Percentiles rank a stretch among this genome's conserved stretches.
phyloP scores from a whole-genome alignment of 805 yeast genomes.

The Zygoascus ofunaensis region DNA sequence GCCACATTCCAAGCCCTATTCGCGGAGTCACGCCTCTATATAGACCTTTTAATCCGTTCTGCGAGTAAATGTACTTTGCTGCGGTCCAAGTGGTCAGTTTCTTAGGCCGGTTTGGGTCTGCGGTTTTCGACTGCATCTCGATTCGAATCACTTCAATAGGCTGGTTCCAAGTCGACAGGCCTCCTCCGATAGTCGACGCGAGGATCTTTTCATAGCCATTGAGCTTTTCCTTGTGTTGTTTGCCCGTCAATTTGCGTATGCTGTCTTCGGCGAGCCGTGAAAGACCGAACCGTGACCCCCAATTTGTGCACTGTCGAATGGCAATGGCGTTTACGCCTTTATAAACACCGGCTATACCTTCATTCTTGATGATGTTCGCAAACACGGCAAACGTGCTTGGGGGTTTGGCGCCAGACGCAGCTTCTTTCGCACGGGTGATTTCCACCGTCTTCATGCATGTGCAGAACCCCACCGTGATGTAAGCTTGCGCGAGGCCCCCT shows the following conservation, averaged over 20 bases:
- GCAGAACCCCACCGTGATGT: slow-evolving; percentile 92
- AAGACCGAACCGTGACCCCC: slow-evolving; percentile 97
- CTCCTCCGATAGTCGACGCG: slow-evolving; percentile 92
- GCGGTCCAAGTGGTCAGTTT: slow-evolving; percentile 72
- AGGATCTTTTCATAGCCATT: slow-evolving; percentile 70
- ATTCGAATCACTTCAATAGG: slow-evolving; percentile 97
- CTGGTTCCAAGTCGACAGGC: slow-evolving; percentile 96
- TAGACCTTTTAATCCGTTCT: slow-evolving; percentile 81
- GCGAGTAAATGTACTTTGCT: slow-evolving; percentile 68
- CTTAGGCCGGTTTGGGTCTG: slow-evolving; percentile 91
- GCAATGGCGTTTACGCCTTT: slow-evolving; percentile 98
- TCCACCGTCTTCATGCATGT: slow-evolving; percentile 99
- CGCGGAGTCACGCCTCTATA: slow-evolving; percentile 97
- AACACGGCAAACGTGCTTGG: slow-evolving; percentile 80
- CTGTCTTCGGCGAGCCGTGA: slow-evolving; percentile 84
- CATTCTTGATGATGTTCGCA: slow-evolving; percentile 69
- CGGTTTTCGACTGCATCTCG: slow-evolving; percentile 94
- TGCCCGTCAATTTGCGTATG: slow-evolving; percentile 56
- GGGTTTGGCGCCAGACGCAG: slow-evolving; percentile 54
- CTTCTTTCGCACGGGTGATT: slow-evolving; percentile 82
- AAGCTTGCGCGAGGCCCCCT: slow-evolving; percentile 96
- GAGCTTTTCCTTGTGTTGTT: slow-evolving; percentile 48
- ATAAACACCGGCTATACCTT: slow-evolving; percentile 91
- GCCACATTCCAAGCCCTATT: slow-evolving; percentile 95
- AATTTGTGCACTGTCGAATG: slow-evolving; percentile 96